phyloP scores from a whole-genome alignment of 2,329 filamentous ascomycete genomes.

The Sporothrix schenckii region DNA sequence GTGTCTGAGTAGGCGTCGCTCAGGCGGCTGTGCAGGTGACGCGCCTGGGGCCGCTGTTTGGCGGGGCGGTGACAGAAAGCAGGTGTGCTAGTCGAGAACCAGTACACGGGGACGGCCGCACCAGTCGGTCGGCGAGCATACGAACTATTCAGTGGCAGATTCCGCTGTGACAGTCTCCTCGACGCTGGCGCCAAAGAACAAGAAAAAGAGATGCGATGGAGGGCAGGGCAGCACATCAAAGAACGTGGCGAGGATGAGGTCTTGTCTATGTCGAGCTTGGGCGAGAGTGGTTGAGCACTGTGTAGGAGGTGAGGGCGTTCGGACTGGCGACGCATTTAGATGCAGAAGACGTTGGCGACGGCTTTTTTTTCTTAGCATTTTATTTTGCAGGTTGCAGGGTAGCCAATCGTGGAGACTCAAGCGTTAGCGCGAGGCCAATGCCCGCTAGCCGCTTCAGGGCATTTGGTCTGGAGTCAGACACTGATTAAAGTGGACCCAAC shows the following conservation, averaged over 20 bases:
- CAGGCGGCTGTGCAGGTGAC: not conserved
- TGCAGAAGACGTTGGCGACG: not conserved
- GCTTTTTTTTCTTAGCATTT: constrained; percentile 13
- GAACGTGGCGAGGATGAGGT: not conserved
- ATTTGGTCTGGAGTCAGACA: not conserved
- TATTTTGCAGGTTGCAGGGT: not conserved
- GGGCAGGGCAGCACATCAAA: not conserved
- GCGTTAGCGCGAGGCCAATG: not conserved
- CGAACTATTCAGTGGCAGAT: not conserved
- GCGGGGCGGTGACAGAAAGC: constrained; percentile 1
- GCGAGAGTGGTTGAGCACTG: not conserved
- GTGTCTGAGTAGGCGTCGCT: not conserved
- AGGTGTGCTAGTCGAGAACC: not conserved
- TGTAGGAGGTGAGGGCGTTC: not conserved
- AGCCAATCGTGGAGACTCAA: constrained; percentile 12
- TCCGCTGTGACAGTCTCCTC: not conserved
- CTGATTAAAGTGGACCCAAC: not conserved
- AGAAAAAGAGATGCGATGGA: not conserved
- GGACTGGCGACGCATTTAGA: not conserved
- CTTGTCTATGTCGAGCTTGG: not conserved
- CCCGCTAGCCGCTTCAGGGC: not conserved
- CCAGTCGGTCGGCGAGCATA: not conserved
- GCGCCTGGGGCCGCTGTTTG: not conserved
- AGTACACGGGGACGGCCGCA: not conserved
- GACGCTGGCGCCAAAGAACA: not conserved